Percentiles rank a stretch among this genome's conserved stretches.
Conservation (phyloP, 2,329 filamentous ascomycete genomes). For the Ilyonectria robusta region DNA sequence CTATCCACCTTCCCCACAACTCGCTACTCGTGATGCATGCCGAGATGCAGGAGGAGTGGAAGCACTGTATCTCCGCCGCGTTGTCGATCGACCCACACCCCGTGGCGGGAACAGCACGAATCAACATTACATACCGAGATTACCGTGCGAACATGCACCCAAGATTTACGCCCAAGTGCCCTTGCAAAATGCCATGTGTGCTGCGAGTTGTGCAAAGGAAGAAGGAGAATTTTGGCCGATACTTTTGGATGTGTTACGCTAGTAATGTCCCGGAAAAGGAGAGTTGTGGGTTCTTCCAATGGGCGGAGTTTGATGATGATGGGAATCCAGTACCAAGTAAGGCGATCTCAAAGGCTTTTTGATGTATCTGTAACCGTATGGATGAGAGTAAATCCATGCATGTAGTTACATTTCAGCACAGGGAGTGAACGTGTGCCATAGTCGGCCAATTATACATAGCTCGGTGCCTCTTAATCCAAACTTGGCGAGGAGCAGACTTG, state of each 20-base stretch:
- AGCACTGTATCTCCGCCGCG: constrained; percentile 86
- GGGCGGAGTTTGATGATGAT: constrained; percentile 90
- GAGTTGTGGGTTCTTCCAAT: constrained; percentile 84
- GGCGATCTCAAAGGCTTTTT: not conserved
- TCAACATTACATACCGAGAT: constrained; percentile 95
- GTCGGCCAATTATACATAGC: not conserved
- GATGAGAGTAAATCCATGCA: not conserved
- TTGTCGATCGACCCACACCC: constrained; percentile 87
- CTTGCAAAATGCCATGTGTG: constrained; percentile 77
- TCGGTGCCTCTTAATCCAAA: not conserved
- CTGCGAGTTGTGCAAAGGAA: constrained; percentile 86
- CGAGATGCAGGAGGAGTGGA: constrained; percentile 98
- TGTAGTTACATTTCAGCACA: not conserved
- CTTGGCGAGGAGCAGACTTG: too few relatives aligned
- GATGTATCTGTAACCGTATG: not conserved
- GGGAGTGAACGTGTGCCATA: not conserved
- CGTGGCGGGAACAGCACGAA: constrained; percentile 81
- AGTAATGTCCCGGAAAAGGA: constrained; percentile 78
- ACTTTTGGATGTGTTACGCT: constrained; percentile 95
- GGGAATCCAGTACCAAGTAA: constrained; percentile 72
- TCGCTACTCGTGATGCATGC: constrained; percentile 96
- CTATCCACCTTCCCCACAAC: constrained; percentile 95
- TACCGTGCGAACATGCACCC: constrained; percentile 86
- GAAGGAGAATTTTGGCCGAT: constrained; percentile 81
- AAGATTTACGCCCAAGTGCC: constrained; percentile 81